Base-by-base conservation (phyloP, 2,329 filamentous ascomycete species). In the Emergomyces orientalis region DNA sequence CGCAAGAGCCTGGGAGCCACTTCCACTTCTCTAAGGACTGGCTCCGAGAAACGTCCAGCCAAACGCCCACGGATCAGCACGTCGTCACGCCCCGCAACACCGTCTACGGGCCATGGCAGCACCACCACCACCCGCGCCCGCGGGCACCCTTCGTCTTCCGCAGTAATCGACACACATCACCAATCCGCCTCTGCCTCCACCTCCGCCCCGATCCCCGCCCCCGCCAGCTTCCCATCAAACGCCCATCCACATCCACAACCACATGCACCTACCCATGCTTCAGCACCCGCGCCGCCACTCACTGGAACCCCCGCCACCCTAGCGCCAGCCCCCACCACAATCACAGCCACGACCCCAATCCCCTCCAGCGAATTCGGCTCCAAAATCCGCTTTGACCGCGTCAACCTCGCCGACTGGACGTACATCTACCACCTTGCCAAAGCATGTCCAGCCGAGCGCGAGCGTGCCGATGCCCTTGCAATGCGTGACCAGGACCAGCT, bases 341-440 rank as follows among this genome's bases (percentile, higher is more conserved):
- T 9, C 2, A 3, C 52, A 37, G 19, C 14, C 2, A 2, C 49
- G 6, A 34, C 52, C 19, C 52, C 52, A 17, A 37, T 34, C 52
- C 17, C 27, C 32, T 8, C 32, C 17, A 52, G 7, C 27, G 49
- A 52, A 22, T 17, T 55, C 55, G 34, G 39, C 22, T 58, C 55
- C 37, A 41, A 45, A 19, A 45, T 58, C 55, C 55, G 55, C 19
- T 58, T 58, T 13, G 55, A 58, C 19, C 37, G 55, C 13, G 2
- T 58, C 37, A 45, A 58, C 34, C 39, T 27, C 8, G 5, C 22
- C 32, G 55, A 58, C 55, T 58, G 55, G 55, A 43, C 34, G 1
- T 58, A 58, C 55, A 58, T 58, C 37, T 58, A 27, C 39, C 22
- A 58, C 37, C 39, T 58, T 5, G 55, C 55, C 37, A 58, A 58